Conservation (phyloP, 192 early-diverging fungal species). For the Linnemannia zychae region DNA sequence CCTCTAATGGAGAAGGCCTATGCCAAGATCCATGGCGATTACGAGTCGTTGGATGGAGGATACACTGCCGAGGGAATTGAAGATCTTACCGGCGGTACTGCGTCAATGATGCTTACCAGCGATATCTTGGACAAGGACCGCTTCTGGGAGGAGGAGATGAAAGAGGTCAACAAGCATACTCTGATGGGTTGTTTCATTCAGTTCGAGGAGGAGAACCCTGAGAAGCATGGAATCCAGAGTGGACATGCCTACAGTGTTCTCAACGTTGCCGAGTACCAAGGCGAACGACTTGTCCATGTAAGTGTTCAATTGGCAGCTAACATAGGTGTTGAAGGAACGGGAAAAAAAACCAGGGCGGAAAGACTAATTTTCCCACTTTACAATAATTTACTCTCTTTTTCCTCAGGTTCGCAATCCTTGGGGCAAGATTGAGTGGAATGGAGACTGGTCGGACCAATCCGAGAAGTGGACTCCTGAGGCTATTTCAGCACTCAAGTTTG, state of each 20-base stretch:
- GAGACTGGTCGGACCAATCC: conserved; percentile 56
- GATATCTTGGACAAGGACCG: conserved; percentile 67
- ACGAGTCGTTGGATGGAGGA: conserved; percentile 62
- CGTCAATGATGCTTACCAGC: conserved; percentile 42
- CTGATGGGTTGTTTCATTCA: conserved; percentile 58
- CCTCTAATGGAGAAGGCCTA: conserved; percentile 74
- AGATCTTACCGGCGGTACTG: conserved; percentile 69
- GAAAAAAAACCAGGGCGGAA: not conserved
- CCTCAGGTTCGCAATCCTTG: conserved; percentile 64
- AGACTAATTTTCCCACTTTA: not conserved
- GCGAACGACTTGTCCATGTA: conserved; percentile 54
- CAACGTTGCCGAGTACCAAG: conserved; percentile 59
- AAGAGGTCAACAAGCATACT: conserved; percentile 55
- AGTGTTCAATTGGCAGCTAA: not conserved
- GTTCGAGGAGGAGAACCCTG: conserved; percentile 34
- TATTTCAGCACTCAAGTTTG: conserved; percentile 35
- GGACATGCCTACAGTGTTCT: conserved; percentile 68
- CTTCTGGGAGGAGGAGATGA: conserved; percentile 70
- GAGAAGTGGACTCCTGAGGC: conserved; percentile 56
- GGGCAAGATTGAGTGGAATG: conserved; percentile 67
- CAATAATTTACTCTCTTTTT: not conserved
- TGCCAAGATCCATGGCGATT: conserved; percentile 70
- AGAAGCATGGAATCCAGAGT: conserved; percentile 48
- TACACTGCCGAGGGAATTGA: conserved; percentile 64
- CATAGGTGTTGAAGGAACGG: not conserved